These are phyloP conservation scores for Massarina eburnea DNA, from an alignment of 2,329 filamentous ascomycete genomes.

Conservation along the genomic window DNA sequence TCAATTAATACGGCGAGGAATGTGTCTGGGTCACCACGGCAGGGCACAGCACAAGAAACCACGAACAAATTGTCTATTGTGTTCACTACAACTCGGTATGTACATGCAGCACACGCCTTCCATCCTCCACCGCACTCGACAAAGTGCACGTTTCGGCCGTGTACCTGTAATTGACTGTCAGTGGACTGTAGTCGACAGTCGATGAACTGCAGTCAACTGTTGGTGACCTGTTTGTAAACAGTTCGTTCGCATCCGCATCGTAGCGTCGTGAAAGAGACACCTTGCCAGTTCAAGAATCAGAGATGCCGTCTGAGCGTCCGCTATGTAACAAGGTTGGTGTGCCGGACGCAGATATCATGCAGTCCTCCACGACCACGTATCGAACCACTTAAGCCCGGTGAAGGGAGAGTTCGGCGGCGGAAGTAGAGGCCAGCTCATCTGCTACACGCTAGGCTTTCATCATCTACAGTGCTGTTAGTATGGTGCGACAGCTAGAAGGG, in stretches of 20 bases:
- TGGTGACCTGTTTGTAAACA: no score
- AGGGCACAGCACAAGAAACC: background rate
- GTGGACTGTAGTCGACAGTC: no score
- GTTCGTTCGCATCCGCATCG: constrained; percentile 2
- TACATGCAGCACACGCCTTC: background rate
- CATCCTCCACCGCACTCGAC: background rate
- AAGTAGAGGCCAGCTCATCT: constrained; percentile 77
- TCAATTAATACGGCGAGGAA: constrained; percentile 32
- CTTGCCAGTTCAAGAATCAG: constrained; percentile 72
- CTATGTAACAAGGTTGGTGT: constrained; percentile 96
- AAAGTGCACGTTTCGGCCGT: no score
- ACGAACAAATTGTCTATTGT: background rate
- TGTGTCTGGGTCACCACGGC: background rate
- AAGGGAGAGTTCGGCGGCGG: constrained; percentile 80
- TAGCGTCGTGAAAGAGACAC: constrained; percentile 24
- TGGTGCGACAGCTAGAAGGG: constrained; percentile 4
- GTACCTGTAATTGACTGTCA: no score
- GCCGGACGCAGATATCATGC: constrained; percentile 99
- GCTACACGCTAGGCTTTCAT: constrained; percentile 99
- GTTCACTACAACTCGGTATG: background rate
- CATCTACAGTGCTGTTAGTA: constrained; percentile 64
- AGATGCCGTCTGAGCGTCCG: constrained; percentile 98
- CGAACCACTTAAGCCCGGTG: constrained; percentile 86
- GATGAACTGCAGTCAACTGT: no score
- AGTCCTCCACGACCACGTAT: constrained; percentile 64